Evolutionary conservation across 495 filamentous ascomycete genomes (phyloP).

Genomic region (Penicillium macrosclerotiorum): DNA sequence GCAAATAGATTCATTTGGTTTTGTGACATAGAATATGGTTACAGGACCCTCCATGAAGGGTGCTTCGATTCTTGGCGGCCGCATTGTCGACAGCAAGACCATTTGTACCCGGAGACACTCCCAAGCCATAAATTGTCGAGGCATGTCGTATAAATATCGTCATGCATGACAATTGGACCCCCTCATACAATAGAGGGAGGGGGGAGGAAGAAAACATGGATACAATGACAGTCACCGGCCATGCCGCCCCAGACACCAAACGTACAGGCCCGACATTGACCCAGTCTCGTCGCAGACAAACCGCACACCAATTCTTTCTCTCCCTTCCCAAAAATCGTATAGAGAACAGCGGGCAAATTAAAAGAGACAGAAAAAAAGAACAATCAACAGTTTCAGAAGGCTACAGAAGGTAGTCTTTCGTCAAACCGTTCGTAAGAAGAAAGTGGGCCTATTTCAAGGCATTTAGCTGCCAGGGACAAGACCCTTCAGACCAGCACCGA

Average conservation of each 20-base stretch:
- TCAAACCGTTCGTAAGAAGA: conserved; percentile 40
- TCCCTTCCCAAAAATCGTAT: conserved; percentile 24
- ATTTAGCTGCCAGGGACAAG: conserved; percentile 62
- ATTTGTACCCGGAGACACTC: neutral
- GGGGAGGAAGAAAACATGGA: too few relatives aligned
- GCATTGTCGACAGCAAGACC: neutral
- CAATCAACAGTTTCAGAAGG: conserved; percentile 22
- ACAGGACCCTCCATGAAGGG: conserved; percentile 21
- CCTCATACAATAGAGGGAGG: too few relatives aligned
- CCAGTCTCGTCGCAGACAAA: neutral
- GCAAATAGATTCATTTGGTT: conserved; percentile 16
- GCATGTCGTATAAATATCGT: too few relatives aligned
- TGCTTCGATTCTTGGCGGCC: conserved; percentile 10
- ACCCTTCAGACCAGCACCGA: conserved; percentile 80
- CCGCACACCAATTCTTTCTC: conserved; percentile 20
- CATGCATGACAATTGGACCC: too few relatives aligned
- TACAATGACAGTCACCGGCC: too few relatives aligned
- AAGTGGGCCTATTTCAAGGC: conserved; percentile 13
- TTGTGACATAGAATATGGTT: conserved; percentile 30
- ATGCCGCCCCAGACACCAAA: too few relatives aligned
- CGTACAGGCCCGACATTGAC: neutral
- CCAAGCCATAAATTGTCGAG: neutral
- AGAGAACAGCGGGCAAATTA: conserved; percentile 26
- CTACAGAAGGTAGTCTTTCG: conserved; percentile 19
- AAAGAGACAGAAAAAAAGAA: conserved; percentile 27